Conservation (phyloP, 2,329 filamentous ascomycete species). For the Cytospora chrysosperma region DNA sequence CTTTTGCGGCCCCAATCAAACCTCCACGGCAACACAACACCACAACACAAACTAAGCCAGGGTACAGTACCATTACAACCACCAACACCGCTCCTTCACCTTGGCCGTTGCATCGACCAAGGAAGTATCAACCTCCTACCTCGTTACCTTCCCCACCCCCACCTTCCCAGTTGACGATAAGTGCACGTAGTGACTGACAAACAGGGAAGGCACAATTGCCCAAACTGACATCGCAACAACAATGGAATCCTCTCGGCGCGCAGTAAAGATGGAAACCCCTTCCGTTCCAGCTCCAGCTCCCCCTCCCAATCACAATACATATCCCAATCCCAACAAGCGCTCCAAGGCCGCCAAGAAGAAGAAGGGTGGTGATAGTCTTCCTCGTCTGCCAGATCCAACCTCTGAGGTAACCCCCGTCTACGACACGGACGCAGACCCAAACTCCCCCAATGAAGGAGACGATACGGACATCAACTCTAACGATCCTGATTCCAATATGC, state of each 20-base stretch:
- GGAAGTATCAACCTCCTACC: constrained; percentile 2
- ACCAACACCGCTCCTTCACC: not conserved
- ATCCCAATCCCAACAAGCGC: not conserved
- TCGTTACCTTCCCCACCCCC: not conserved
- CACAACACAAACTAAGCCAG: not conserved
- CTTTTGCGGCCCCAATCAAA: not conserved
- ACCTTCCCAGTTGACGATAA: constrained; percentile 7
- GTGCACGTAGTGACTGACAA: not conserved
- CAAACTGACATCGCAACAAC: constrained; percentile 4
- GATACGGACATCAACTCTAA: constrained; percentile 6
- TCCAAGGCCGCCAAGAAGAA: not conserved
- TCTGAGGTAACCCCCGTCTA: not conserved
- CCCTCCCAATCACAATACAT: too few relatives aligned
- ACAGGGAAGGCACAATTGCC: constrained; percentile 1
- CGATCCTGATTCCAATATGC: constrained; percentile 9
- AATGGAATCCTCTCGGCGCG: not conserved
- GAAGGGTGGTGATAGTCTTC: constrained; percentile 7
- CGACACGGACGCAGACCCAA: constrained; percentile 7
- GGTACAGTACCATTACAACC: not conserved
- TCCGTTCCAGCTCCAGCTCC: constrained; percentile 1
- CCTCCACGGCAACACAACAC: not conserved
- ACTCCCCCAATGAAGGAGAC: constrained; percentile 6
- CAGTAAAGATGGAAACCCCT: constrained; percentile 11
- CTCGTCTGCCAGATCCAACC: not conserved
- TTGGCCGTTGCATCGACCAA: not conserved